Evolutionary conservation across 192 early-diverging fungal species (phyloP).

Genomic region (Piromyces sp.): DNA sequence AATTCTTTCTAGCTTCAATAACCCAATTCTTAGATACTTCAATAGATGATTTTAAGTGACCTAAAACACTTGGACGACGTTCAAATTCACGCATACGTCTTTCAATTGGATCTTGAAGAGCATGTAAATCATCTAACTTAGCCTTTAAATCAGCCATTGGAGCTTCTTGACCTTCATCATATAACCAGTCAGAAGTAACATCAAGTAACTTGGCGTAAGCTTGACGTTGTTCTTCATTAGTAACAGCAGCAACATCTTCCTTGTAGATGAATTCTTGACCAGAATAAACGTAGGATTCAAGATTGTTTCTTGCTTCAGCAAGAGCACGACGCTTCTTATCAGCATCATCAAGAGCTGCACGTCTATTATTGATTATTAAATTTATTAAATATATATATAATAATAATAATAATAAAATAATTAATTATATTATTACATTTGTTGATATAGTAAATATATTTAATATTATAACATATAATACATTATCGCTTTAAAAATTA

Average conservation of each 20-base stretch:
- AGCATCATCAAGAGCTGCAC: conserved; percentile 49
- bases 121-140: conserved; percentile 17
- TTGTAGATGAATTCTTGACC: conserved; percentile 65
- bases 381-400: too few relatives aligned
- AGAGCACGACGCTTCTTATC: conserved; percentile 49
- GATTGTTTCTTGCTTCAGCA: conserved; percentile 68
- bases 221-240: conserved; percentile 52
- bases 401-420: too few relatives aligned
- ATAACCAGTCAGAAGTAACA: conserved; percentile 65
- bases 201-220: conserved; percentile 32
- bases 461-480: too few relatives aligned
- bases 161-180: conserved; percentile 58
- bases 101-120: conserved; percentile 18
- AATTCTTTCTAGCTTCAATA: conserved; percentile 22
- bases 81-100: conserved; percentile 26
- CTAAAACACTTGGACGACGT: conserved; percentile 31
- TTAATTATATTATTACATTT: too few relatives aligned
- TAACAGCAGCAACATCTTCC: conserved; percentile 46
- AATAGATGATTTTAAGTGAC: conserved; percentile 7
- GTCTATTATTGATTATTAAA: conserved; percentile 10
- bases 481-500: too few relatives aligned
- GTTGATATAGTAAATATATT: too few relatives aligned
- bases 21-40: conserved; percentile 2
- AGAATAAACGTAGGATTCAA: conserved; percentile 82
- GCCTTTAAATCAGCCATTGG: conserved; percentile 15